phyloP scores from a whole-genome alignment of 2,329 filamentous ascomycete genomes.

The Phaeosphaeria sp. region DNA sequence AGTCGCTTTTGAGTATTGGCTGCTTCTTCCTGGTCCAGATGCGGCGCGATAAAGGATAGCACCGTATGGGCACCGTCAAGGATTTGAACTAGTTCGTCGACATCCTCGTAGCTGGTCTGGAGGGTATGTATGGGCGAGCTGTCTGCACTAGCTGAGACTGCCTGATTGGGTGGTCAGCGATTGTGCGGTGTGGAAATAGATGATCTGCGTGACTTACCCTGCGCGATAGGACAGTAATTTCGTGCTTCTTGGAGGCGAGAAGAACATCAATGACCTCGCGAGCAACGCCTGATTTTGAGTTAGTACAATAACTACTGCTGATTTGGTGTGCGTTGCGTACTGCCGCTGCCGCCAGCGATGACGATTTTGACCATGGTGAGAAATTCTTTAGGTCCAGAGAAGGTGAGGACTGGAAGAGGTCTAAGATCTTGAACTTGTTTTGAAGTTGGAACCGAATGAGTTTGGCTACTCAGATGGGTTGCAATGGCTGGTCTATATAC shows the following conservation, averaged over 20 bases:
- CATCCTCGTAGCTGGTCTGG: slow-evolving; percentile 10
- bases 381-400: neutral
- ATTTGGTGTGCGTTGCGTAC: neutral
- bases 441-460: neutral
- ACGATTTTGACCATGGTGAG: slow-evolving; percentile 21
- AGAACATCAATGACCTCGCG: slow-evolving; percentile 60
- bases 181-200: no score
- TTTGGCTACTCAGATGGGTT: neutral
- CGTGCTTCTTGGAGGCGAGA: slow-evolving; percentile 55
- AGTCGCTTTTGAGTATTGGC: slow-evolving; percentile 20
- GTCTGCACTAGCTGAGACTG: neutral
- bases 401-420: neutral
- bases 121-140: neutral
- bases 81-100: slow-evolving; percentile 15
- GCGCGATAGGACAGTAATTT: slow-evolving; percentile 57
- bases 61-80: slow-evolving; percentile 59
- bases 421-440: neutral
- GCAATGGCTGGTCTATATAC: neutral
- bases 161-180: no score
- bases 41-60: slow-evolving; percentile 58
- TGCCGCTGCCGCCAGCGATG: slow-evolving; percentile 17
- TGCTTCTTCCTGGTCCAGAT: slow-evolving; percentile 19
- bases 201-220: slow-evolving; percentile 3
- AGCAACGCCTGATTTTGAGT: slow-evolving; percentile 53
- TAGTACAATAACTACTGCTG: neutral